Percentiles rank a stretch among this genome's conserved stretches.
Evolutionary conservation across 352 stramenopile species (phyloP).

Genomic region (Pythium chondricola): DNA sequence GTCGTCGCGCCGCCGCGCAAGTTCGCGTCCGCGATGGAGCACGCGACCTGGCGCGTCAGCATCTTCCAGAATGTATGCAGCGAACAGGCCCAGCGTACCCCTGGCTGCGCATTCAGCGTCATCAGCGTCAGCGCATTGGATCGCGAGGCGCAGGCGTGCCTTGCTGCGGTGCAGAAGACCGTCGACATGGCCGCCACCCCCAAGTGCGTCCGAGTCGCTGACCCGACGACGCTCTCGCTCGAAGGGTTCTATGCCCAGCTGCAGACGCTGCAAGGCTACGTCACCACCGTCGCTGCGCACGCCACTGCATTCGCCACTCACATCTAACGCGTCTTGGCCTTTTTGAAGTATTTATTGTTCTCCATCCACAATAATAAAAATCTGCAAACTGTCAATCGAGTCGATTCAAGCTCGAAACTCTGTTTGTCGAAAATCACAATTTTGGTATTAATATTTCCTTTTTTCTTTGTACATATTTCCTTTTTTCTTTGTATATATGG

Average conservation of each 20-base stretch:
- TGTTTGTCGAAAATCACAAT: no score
- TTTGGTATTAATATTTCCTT: no score
- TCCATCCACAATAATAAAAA: background rate
- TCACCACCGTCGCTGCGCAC: constrained; percentile 28
- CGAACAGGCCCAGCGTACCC: constrained; percentile 15
- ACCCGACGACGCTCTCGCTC: constrained; percentile 22
- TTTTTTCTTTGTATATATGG: no score
- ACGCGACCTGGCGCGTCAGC: constrained; percentile 32
- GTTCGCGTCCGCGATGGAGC: constrained; percentile 31
- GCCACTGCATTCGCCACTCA: constrained; percentile 32
- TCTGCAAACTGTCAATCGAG: background rate
- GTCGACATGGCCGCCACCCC: constrained; percentile 27
- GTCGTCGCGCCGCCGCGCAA: constrained; percentile 35
- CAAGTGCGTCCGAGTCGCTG: constrained; percentile 25
- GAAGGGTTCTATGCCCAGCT: constrained; percentile 61
- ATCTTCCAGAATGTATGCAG: constrained; percentile 37
- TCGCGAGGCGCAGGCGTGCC: constrained; percentile 24
- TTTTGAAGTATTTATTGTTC: background rate
- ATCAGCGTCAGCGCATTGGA: constrained; percentile 31
- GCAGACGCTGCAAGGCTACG: constrained; percentile 42
- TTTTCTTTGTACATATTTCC: no score
- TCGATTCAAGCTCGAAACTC: no score
- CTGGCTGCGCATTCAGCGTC: constrained; percentile 26
- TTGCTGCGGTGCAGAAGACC: constrained; percentile 22
- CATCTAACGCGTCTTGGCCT: constrained; percentile 6